These are phyloP conservation scores for Neofusicoccum laricinum DNA, from an alignment of 2,329 filamentous ascomycete genomes.

Conservation along the genomic window DNA sequence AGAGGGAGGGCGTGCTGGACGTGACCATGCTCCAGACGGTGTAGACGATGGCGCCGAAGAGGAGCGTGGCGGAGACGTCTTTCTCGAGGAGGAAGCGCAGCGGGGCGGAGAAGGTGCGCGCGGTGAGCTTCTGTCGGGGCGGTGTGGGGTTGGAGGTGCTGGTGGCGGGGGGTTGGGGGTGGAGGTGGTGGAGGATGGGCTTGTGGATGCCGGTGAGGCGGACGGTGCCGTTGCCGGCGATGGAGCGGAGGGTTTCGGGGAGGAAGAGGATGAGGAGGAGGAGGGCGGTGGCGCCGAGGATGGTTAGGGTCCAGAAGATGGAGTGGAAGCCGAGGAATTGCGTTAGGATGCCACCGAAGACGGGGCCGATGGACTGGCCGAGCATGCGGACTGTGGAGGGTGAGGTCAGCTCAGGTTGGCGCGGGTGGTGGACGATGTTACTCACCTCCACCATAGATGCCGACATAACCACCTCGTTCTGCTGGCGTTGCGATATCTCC, in stretches of 20 bases:
- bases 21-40: constrained; percentile 42
- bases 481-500: constrained; percentile 40
- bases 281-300: constrained; percentile 37
- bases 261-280: constrained; percentile 36
- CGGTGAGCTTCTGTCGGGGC: constrained; percentile 32
- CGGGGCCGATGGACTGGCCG: constrained; percentile 31
- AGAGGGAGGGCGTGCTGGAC: constrained; percentile 45
- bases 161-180: constrained; percentile 17
- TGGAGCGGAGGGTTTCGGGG: constrained; percentile 37
- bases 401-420: neutral
- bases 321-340: constrained; percentile 36
- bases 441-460: constrained; percentile 32
- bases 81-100: constrained; percentile 40
- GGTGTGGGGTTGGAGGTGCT: constrained; percentile 23
- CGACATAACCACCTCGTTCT: constrained; percentile 44
- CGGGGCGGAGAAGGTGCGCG: constrained; percentile 44
- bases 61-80: constrained; percentile 36
- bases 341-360: constrained; percentile 33
- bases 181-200: constrained; percentile 36
- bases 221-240: constrained; percentile 28
- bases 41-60: constrained; percentile 40
- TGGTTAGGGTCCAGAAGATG: constrained; percentile 41
- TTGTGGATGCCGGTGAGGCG: constrained; percentile 39
- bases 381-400: constrained; percentile 28
- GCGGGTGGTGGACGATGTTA: neutral